Conservation (phyloP, 352 stramenopile genomes). For the Phytophthora quininea region DNA sequence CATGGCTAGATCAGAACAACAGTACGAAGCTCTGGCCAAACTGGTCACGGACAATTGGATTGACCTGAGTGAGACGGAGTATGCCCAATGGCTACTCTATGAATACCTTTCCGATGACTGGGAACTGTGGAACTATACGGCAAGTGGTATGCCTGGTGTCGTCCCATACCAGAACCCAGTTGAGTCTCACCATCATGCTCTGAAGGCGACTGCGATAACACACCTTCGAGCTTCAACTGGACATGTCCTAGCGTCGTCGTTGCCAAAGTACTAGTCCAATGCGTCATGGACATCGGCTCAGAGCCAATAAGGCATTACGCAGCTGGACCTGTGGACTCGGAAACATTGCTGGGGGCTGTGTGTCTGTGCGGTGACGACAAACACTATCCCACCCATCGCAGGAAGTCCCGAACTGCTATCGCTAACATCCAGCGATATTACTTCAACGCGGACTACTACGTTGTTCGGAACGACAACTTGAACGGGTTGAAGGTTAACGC, state of each 20-base stretch:
- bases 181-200: constrained; percentile 1
- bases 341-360: not conserved
- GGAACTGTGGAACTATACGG: constrained; percentile 5
- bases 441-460: constrained; percentile 12
- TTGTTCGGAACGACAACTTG: constrained; percentile 8
- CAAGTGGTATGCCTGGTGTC: constrained; percentile 2
- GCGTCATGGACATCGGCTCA: constrained; percentile 2
- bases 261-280: constrained; percentile 7
- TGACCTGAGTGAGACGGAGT: constrained; percentile 8
- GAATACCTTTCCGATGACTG: constrained; percentile 6
- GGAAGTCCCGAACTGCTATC: not conserved
- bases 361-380: not conserved
- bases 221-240: constrained; percentile 3
- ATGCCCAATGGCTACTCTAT: constrained; percentile 5
- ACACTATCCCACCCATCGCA: not conserved
- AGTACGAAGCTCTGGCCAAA: too few species aligned
- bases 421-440: not conserved
- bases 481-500: not conserved
- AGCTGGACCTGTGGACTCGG: not conserved
- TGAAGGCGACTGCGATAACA: not conserved
- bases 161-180: constrained; percentile 12
- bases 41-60: too few species aligned
- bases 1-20: too few species aligned
- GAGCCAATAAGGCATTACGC: not conserved
- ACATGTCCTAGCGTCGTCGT: constrained; percentile 2